phyloP scores from a whole-genome alignment of 2,329 filamentous ascomycete species.

The Fusarium tjaetaba region DNA sequence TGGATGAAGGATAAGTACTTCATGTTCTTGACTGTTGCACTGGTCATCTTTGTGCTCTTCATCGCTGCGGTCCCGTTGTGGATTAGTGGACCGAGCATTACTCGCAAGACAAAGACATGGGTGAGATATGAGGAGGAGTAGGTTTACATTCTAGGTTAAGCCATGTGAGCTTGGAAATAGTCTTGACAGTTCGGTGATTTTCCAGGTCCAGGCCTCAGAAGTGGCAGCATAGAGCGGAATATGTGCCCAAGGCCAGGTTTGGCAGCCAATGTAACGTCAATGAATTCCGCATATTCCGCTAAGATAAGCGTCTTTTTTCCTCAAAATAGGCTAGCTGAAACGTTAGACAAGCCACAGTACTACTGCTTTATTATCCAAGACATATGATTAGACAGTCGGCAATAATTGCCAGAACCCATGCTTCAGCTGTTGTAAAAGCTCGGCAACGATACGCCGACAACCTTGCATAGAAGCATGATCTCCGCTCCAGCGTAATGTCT shows the following conservation, averaged over 20 bases:
- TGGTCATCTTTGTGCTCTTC: background rate
- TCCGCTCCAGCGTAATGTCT: too few relatives aligned
- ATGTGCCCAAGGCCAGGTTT: background rate
- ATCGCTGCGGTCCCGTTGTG: fast-evolving
- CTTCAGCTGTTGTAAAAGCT: too few relatives aligned
- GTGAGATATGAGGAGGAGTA: background rate
- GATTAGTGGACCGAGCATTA: fast-evolving
- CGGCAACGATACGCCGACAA: background rate
- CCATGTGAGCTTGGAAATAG: too few relatives aligned
- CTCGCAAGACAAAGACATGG: background rate
- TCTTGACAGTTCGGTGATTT: too few relatives aligned
- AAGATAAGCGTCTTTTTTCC: background rate
- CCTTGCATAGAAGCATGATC: too few relatives aligned
- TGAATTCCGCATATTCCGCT: background rate
- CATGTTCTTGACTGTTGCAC: background rate
- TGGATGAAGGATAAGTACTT: background rate
- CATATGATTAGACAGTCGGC: background rate
- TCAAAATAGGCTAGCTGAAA: background rate
- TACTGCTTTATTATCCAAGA: background rate
- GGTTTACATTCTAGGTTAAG: fast-evolving
- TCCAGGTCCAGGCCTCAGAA: too few relatives aligned
- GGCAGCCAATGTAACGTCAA: background rate
- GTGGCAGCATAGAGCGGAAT: too few relatives aligned
- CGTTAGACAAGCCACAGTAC: background rate
- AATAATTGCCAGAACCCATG: background rate